Evolutionary conservation across 2,329 filamentous ascomycete genomes (phyloP).

Genomic region (Exophiala sp.): DNA sequence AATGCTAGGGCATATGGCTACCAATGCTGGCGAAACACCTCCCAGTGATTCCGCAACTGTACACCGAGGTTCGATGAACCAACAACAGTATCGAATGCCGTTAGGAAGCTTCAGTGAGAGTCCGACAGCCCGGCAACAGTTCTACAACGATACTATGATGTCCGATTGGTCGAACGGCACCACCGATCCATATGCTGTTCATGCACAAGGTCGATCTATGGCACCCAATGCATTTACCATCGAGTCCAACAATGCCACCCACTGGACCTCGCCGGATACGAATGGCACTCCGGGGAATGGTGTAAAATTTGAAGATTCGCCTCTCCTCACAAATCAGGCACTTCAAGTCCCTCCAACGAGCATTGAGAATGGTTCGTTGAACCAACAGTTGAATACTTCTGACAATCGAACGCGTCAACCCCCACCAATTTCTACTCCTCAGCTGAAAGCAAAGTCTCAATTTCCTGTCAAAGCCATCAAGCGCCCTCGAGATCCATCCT

Average conservation of each 20-base stretch:
- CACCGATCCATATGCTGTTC: conserved; percentile 37
- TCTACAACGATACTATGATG: conserved; percentile 44
- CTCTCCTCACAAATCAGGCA: conserved; percentile 34
- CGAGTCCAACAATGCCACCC: conserved; percentile 51
- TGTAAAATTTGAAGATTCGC: conserved; percentile 29
- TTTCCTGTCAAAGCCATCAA: conserved; percentile 36
- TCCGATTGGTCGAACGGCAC: conserved; percentile 45
- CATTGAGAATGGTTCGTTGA: conserved; percentile 3
- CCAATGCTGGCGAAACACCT: conserved; percentile 77
- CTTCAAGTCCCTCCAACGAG: conserved; percentile 17
- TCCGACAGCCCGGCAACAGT: conserved; percentile 38
- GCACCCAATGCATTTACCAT: conserved; percentile 60
- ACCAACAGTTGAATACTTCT: conserved; percentile 20
- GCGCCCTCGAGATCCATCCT: conserved; percentile 67
- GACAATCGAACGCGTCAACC: conserved; percentile 36
- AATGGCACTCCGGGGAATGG: conserved; percentile 49
- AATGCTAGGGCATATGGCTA: conserved; percentile 94
- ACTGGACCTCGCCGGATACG: conserved; percentile 57
- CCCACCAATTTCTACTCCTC: conserved; percentile 40
- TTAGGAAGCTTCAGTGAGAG: conserved; percentile 43
- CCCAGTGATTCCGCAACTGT: conserved; percentile 57
- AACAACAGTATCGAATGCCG: conserved; percentile 38
- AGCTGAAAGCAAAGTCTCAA: conserved; percentile 39
- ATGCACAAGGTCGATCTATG: conserved; percentile 30
- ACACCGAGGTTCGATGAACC: conserved; percentile 45